phyloP scores from a whole-genome alignment of 768 basidiomycete species.

The Phanerodontia chrysosporium region DNA sequence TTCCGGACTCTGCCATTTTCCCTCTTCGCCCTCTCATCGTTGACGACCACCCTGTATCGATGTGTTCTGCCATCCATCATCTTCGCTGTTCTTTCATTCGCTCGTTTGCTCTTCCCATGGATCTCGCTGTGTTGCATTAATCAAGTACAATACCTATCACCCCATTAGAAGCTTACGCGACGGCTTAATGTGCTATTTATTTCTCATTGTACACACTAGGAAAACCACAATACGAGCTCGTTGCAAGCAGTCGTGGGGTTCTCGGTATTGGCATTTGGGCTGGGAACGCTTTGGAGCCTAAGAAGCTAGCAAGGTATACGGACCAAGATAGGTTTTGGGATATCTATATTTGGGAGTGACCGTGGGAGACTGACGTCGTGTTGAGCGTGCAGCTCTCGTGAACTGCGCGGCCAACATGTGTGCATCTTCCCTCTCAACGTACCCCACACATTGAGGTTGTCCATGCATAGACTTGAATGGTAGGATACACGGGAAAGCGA shows the following conservation, averaged over 20 bases:
- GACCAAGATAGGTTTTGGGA: no score
- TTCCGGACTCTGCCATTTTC: neutral
- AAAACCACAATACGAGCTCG: neutral
- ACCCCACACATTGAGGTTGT: no score
- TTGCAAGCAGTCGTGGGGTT: neutral
- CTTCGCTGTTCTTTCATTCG: neutral
- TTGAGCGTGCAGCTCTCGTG: neutral
- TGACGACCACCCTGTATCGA: conserved; percentile 11
- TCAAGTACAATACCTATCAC: conserved; percentile 13
- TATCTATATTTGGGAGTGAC: no score
- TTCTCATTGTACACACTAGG: neutral
- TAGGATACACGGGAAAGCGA: no score
- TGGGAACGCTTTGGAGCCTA: no score
- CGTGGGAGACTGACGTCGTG: neutral
- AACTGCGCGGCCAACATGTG: no score
- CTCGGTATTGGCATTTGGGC: no score
- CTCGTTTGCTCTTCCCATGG: conserved; percentile 1
- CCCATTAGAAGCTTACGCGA: neutral
- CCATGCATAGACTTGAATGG: no score
- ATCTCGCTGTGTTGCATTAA: conserved; percentile 15
- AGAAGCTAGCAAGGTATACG: no score
- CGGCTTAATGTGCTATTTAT: neutral
- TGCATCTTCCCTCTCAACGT: no score
- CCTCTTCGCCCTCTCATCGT: neutral
- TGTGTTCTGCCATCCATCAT: conserved; percentile 10